phyloP scores from a whole-genome alignment of 2,329 filamentous ascomycete genomes.

The Ophiocordyceps unilateralis region DNA sequence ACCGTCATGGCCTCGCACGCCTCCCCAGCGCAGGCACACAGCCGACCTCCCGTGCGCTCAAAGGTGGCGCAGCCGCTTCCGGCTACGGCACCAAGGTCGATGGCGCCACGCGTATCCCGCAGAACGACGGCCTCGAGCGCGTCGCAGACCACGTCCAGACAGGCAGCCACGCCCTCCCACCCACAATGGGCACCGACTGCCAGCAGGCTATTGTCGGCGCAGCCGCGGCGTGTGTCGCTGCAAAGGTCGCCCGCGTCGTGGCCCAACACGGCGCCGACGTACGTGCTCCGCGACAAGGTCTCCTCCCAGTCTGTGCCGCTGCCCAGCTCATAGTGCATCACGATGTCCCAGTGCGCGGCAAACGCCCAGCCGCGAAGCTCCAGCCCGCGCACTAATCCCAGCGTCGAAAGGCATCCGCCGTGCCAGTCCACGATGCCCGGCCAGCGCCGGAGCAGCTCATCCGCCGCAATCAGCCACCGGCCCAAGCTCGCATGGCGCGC shows the following conservation, averaged over 20 bases:
- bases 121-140: not conserved
- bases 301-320: not conserved
- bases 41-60: not conserved
- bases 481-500: not conserved
- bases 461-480: not conserved
- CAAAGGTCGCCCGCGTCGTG: not conserved
- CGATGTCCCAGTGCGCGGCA: not conserved
- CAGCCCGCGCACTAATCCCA: not conserved
- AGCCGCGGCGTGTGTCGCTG: not conserved
- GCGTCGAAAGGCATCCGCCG: not conserved
- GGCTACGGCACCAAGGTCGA: not conserved
- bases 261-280: not conserved
- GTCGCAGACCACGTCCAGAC: not conserved
- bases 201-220: not conserved
- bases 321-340: not conserved
- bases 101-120: not conserved
- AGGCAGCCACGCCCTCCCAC: not conserved
- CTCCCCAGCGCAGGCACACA: not conserved
- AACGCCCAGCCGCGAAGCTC: not conserved
- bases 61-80: not conserved
- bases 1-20: not conserved
- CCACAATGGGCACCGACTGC: not conserved
- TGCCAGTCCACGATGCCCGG: not conserved
- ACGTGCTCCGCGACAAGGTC: not conserved
- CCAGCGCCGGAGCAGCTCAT: not conserved